A percentile compares a stretch with the other conserved stretches of the same genome.
Conservation (phyloP, 331 rosid genomes). For the Rosa hybrid region DNA sequence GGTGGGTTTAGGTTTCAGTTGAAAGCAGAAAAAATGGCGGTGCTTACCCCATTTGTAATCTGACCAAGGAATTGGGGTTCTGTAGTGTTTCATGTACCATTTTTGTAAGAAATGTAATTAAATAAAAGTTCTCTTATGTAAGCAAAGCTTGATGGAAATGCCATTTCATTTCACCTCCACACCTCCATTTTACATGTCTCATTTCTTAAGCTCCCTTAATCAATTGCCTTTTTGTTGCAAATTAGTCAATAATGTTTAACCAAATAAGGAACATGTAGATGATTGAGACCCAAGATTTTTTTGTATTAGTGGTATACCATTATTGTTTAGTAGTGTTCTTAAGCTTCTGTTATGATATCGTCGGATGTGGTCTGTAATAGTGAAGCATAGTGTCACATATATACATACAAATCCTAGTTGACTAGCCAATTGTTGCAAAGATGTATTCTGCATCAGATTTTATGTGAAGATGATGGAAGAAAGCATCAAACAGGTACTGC, state of each 20-base stretch:
- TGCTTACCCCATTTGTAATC: slow-evolving; percentile 31
- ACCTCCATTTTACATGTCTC: neutral
- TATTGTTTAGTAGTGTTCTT: neutral
- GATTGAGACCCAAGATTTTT: slow-evolving; percentile 2
- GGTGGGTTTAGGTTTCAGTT: slow-evolving; percentile 18
- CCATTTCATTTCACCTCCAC: neutral
- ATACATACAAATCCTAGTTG: slow-evolving; percentile 15
- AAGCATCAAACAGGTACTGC: slow-evolving; percentile 10
- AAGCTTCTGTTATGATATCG: neutral
- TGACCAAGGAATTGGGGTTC: slow-evolving; percentile 18
- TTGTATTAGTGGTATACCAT: neutral
- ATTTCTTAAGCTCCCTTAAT: neutral
- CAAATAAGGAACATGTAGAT: neutral
- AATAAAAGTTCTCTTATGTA: slow-evolving; percentile 23
- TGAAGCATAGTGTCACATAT: neutral
- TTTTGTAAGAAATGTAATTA: slow-evolving; percentile 40
- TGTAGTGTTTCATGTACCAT: slow-evolving; percentile 11
- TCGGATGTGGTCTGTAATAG: neutral
- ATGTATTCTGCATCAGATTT: neutral
- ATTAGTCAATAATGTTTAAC: neutral
- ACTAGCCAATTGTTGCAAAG: neutral
- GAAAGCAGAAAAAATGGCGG: slow-evolving; percentile 15
- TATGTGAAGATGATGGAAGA: slow-evolving; percentile 17
- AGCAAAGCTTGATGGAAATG: neutral
- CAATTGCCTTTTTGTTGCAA: neutral